Percentiles rank a stretch among this genome's conserved stretches.
Evolutionary conservation across 345 rosid species (phyloP).

Genomic region (Bruguiera gymnorhiza): DNA sequence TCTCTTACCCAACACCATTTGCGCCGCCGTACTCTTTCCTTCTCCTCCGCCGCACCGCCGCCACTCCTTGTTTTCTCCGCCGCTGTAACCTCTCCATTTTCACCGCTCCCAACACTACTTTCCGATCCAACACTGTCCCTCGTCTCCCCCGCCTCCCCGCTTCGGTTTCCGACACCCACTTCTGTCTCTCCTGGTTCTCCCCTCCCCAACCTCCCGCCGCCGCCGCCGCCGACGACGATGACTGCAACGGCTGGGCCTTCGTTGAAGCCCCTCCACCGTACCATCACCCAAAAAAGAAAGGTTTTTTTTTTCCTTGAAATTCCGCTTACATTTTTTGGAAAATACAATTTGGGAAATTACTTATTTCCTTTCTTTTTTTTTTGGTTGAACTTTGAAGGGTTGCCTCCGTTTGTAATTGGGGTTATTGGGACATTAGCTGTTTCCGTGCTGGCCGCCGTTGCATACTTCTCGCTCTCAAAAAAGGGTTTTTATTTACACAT

Average conservation of each 20-base stretch:
- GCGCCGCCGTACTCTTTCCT: constrained; percentile 15
- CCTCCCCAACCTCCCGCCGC: constrained; percentile 20
- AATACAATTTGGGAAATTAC: not conserved
- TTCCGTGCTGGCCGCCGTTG: constrained; percentile 49
- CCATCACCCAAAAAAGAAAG: constrained; percentile 23
- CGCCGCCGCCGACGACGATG: constrained; percentile 11
- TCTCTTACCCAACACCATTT: constrained; percentile 25
- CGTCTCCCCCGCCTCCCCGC: constrained; percentile 41
- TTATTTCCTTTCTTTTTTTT: not conserved
- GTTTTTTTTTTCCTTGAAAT: constrained; percentile 22
- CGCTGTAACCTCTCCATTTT: constrained; percentile 32
- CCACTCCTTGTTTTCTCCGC: constrained; percentile 26
- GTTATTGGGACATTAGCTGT: constrained; percentile 54
- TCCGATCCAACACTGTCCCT: constrained; percentile 27
- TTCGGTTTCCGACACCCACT: constrained; percentile 29
- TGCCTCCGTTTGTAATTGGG: constrained; percentile 37
- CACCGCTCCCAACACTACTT: constrained; percentile 10
- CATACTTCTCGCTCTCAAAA: constrained; percentile 53
- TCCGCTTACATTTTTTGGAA: not conserved
- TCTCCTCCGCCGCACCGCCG: constrained; percentile 24
- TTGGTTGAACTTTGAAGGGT: constrained; percentile 36
- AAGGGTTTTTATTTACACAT: constrained; percentile 34
- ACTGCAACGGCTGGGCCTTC: constrained; percentile 65
- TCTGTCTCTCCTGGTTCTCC: constrained; percentile 53
- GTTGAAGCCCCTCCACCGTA: constrained; percentile 29